Base-by-base conservation (phyloP, 192 early-diverging fungal genomes). In the Funneliformis mosseae region DNA sequence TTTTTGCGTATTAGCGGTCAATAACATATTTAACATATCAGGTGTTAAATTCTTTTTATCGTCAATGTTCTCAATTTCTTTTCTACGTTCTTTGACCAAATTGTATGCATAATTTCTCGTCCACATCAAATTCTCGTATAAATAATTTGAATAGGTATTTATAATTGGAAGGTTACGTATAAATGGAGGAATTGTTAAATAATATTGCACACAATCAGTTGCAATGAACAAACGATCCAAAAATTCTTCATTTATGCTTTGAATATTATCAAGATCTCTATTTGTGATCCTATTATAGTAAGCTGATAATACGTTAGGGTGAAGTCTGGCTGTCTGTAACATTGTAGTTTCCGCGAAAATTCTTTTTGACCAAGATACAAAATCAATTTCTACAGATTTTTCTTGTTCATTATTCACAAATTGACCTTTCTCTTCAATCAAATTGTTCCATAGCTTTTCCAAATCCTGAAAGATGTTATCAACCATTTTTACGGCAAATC, bases 151-250 rank as follows among this genome's bases (percentile, higher is more conserved):
- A 42, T 73, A 73, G 6, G 23, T 2, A n/a, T 48, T 42, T 73
- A 73, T 10, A 48, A 73, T 9, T 73, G 71, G 71, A 45, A 73
- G 14, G 16, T 73, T 73, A 42, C 71, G 71, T 73, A 73, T 73
- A 14, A 48, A 41, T 27, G 71, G 43, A 27, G 71, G 71, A 73
- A 73, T 43, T 8, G 27, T 23, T 25, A 73, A 16, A 48, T 73
- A 73, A 48, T 73, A 73, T 25, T 73, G 71, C n/a, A 73, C 71
- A 43, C 71, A 73, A 73, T 73, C 71, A 73, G 71, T 46, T 21
- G 71, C 43, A 73, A 73, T 14, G n/a, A 9, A 27, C 23, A 73
- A 46, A 27, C 71, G 71, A 73, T 73, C 71, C 8, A 73, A 73
- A 43, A 73, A 73, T 46, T 73, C 71, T 73, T 73, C 71, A 73